Evolutionary conservation across 345 rosid species (phyloP).

Genomic region (Aquilaria malaccensis): DNA sequence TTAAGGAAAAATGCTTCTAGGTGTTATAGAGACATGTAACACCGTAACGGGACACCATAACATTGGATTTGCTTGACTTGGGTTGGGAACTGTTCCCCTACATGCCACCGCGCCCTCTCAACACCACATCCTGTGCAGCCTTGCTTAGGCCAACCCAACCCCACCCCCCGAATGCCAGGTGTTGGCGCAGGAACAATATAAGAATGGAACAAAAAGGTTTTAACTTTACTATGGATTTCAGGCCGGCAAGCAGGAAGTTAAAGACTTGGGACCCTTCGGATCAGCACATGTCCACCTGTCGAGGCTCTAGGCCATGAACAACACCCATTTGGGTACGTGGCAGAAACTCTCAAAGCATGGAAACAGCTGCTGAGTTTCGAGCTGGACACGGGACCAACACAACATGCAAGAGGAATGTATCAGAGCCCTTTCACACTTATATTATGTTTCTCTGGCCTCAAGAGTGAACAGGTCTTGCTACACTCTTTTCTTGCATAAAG

Average conservation of each 20-base stretch:
- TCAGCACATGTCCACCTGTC: slow-evolving; percentile 17
- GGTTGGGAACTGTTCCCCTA: too few species aligned
- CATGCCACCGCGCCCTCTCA: too few species aligned
- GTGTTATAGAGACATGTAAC: neutral
- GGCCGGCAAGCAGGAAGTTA: neutral
- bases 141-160: too few species aligned
- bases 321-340: slow-evolving; percentile 26
- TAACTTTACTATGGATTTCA: neutral
- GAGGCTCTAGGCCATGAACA: neutral
- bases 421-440: too few species aligned
- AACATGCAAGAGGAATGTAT: neutral
- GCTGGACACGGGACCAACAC: slow-evolving; percentile 13
- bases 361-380: slow-evolving; percentile 11
- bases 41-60: neutral
- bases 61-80: neutral
- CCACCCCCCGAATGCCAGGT: slow-evolving; percentile 3
- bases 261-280: neutral
- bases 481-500: too few species aligned
- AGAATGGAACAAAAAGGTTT: neutral
- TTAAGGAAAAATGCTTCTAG: too few species aligned
- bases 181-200: slow-evolving; percentile 1
- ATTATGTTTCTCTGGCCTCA: too few species aligned
- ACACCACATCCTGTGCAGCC: too few species aligned
- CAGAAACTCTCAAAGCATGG: neutral
- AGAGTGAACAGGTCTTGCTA: too few species aligned